phyloP scores from a whole-genome alignment of 805 yeast genomes.

The Sugiyamaella floridensis region DNA sequence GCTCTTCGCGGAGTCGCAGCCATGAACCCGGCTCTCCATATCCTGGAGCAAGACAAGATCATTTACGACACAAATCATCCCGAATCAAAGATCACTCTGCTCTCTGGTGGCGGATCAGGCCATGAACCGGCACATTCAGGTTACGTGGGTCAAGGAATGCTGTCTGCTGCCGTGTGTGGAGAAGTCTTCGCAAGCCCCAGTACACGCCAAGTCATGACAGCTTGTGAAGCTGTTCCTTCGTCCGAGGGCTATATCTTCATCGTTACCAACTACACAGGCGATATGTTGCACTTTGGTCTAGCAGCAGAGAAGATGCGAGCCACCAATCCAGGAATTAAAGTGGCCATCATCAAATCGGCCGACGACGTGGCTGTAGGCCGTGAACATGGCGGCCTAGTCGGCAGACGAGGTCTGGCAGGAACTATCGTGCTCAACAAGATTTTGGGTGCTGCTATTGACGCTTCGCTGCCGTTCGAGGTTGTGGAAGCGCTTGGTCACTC shows the following conservation, averaged over 20 bases:
- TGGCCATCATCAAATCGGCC: conserved; percentile 66
- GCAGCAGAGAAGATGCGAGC: conserved; percentile 82
- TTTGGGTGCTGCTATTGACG: conserved; percentile 58
- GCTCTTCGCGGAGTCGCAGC: conserved; percentile 36
- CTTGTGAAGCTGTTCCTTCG: conserved; percentile 49
- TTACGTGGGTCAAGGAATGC: conserved; percentile 74
- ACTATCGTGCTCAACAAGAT: conserved; percentile 77
- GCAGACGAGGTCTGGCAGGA: conserved; percentile 89
- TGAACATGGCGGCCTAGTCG: conserved; percentile 79
- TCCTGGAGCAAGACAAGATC: conserved; percentile 36
- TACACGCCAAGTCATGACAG: conserved; percentile 72
- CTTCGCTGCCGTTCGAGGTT: conserved; percentile 39
- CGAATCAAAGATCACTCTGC: conserved; percentile 52
- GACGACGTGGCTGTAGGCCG: conserved; percentile 92
- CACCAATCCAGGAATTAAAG: conserved; percentile 48
- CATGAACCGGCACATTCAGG: conserved; percentile 94
- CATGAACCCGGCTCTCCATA: conserved; percentile 34
- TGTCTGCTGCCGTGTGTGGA: conserved; percentile 84
- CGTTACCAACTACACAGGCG: conserved; percentile 91
- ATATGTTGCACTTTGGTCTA: conserved; percentile 81
- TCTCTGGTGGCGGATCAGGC: conserved; percentile 93
- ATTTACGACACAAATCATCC: conserved; percentile 28
- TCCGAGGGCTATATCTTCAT: conserved; percentile 63
- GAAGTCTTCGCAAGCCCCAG: conserved; percentile 86
- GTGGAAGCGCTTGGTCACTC: conserved; percentile 81